Evolutionary conservation across 208 protist genomes (phyloP), one percentile per base, ranked within the genome.

Genomic region (Leishmania amazonensis): DNA sequence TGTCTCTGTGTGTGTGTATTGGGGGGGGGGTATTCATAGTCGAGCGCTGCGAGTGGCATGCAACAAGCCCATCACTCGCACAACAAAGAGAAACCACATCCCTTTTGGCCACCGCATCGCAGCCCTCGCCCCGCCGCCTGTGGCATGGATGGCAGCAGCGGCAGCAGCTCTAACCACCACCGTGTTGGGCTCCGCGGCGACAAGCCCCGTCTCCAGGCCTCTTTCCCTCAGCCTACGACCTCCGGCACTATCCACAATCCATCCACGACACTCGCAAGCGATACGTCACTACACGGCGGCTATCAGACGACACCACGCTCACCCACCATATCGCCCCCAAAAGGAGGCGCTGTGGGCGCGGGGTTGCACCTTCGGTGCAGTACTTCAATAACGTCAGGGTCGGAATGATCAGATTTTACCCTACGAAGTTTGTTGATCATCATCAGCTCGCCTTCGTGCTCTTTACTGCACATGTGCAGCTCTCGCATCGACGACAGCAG

Each of bases 321-420:
- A 13, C 31, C 31, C n/a, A 21, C 24, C 19, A 40, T 28, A 57
- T 28, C 45, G 28, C 71, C 53, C 47, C 24, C 35, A 24, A 67
- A 64, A 24, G 35, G 51, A 67, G 6, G 45, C 77, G 24, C 53
- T 45, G 77, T 45, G 67, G 67, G 62, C 38, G 35, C 47, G 51
- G 57, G 58, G 7, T 1, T n/a, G 64, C 77, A 75, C 77, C 38
- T 68, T 42, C 35, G 3, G 51, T 77, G 79, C 67, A 80, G 40
- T 71, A 82, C 79, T 82, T 82, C 79, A 2, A 72, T 85, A 81
- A 60, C 81, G 81, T 85, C 77, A 80, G 19, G 77, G 81, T 85
- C 81, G 76, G 81, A 54, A 40, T 75, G 57, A 60, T 88, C 87
- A 88, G 87, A 88, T 90, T 90, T 90, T 90, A 88, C 87, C 87